Base-by-base conservation (phyloP, 2,329 filamentous ascomycete species). In the Claviceps purpurea region DNA sequence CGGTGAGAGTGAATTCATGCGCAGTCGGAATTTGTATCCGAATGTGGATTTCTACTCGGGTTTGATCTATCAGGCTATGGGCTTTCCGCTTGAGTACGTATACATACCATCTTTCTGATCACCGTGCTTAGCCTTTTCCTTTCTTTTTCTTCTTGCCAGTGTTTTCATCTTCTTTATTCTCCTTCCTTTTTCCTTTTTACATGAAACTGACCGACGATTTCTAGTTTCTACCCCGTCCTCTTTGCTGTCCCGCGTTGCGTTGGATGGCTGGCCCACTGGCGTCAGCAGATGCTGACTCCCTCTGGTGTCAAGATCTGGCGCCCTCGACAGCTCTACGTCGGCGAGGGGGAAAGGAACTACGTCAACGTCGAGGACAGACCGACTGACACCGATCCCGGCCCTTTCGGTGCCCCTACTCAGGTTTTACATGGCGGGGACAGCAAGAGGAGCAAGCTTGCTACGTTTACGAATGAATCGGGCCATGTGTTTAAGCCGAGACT, bases 11-110 rank as follows among this genome's bases (percentile, higher is more conserved):
- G 70, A 73, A 46, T 76, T 76, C 55, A 74, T 75, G 68, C 67
- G 68, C 55, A 73, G 68, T 55, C 63, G 71, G 24, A 74, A 73
- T 55, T 57, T 76, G 40, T 76, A 75, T 57, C 73, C 73, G 41
- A 76, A 75, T 53, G 73, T 76, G 4, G 73, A 76, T 60, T 76
- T 75, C 59, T 76, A 75, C 66, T 73, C 70, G 3, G 73, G 73
- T 1, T 60, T 76, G 30, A 75, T 76, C 56, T 76, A 76, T 60
- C 73, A 75, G 55, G 72, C 73, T 34, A 73, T 76, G 70, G 73
- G 73, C 11, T 76, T 76, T 63, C 73, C 73, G 30, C 66, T 76
- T 0, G 73, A 76, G 62, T 64, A 55, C 38, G 62, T 61, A 7
- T n/a, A 3, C 16, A 18, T 16, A 5, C 5, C 2, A 16, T 34